Conservation (phyloP, 768 basidiomycete species). For the Xerocomus brunneocitrinus region DNA sequence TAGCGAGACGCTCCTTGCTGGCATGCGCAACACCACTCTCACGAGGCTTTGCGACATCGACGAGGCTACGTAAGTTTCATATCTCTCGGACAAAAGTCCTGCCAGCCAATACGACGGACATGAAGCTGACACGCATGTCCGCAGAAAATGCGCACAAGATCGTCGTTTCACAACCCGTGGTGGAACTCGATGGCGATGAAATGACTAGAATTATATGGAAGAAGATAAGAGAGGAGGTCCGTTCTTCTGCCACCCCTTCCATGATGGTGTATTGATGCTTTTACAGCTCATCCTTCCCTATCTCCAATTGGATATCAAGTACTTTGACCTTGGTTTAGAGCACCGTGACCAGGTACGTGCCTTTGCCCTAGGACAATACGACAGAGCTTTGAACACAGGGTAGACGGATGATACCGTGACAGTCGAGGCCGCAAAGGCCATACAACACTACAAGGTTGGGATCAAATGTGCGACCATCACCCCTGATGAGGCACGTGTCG, state of each 20-base stretch:
- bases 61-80: constrained; percentile 27
- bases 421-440: constrained; percentile 89
- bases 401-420: constrained; percentile 95
- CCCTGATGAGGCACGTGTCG: constrained; percentile 91
- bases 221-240: constrained; percentile 91
- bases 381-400: background rate
- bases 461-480: constrained; percentile 99
- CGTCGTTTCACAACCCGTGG: constrained; percentile 80
- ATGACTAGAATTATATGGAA: constrained; percentile 99
- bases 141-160: constrained; percentile 49
- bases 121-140: constrained; percentile 2
- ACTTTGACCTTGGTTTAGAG: constrained; percentile 95
- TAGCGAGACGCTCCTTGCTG: constrained; percentile 22
- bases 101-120: background rate
- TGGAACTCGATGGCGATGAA: constrained; percentile 96
- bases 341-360: constrained; percentile 73
- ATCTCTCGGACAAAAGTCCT: background rate
- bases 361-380: background rate
- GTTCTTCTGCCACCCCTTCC: constrained; percentile 17
- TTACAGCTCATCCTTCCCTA: constrained; percentile 92
- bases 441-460: constrained; percentile 90
- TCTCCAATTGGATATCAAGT: constrained; percentile 94
- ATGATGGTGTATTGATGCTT: background rate
- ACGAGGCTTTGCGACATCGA: constrained; percentile 28
- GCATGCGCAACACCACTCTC: constrained; percentile 18